phyloP scores from a whole-genome alignment of 257 asterid genomes.

The Dorcoceras hygrometricum region DNA sequence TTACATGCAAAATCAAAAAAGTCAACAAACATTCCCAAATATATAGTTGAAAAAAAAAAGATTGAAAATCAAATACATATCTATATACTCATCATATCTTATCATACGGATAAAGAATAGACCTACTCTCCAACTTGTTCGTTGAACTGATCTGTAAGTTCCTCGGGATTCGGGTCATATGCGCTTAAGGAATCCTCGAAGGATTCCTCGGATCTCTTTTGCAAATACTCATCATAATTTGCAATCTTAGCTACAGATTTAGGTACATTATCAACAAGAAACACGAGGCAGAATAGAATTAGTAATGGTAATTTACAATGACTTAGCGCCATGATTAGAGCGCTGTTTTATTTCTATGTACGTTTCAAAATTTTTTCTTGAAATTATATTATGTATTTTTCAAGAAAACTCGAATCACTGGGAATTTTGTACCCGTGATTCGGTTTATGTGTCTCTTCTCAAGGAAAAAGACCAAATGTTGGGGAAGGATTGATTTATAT shows the following conservation, averaged over 20 bases:
- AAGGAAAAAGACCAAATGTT: background rate
- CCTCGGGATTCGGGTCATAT: background rate
- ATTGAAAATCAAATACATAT: too few species aligned
- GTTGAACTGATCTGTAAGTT: background rate
- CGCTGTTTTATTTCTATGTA: too few species aligned
- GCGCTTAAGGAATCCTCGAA: background rate
- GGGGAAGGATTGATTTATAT: background rate
- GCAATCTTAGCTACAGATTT: background rate
- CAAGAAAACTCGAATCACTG: background rate
- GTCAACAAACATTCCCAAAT: too few species aligned
- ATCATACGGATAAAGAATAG: background rate
- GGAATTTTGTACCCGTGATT: background rate
- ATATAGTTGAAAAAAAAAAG: too few species aligned
- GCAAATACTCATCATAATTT: background rate
- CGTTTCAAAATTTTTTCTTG: too few species aligned
- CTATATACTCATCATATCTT: too few species aligned
- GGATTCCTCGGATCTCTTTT: background rate
- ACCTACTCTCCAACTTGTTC: background rate
- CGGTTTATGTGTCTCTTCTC: background rate
- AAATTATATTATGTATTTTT: too few species aligned
- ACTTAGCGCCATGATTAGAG: background rate
- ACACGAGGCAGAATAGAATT: background rate
- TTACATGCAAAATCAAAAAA: too few species aligned
- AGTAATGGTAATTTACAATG: background rate
- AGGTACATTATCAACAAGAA: background rate